Conservation (phyloP, 805 yeast species). For the Candida lessepsii region DNA sequence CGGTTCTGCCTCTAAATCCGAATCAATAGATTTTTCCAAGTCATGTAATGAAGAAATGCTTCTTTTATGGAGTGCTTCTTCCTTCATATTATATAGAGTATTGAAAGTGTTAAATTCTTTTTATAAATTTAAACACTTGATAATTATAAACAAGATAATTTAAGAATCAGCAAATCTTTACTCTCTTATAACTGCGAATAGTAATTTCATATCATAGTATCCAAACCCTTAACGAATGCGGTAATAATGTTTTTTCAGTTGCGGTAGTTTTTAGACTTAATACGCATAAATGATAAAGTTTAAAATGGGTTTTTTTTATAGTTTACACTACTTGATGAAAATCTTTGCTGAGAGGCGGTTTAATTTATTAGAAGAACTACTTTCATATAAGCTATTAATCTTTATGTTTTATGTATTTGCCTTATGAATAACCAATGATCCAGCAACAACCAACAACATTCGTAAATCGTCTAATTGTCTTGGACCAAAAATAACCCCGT, state of each 20-base stretch:
- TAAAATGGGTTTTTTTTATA: no score
- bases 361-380: no score
- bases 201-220: constrained; percentile 1
- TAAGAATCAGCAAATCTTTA: constrained; percentile 1
- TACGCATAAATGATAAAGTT: no score
- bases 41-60: constrained; percentile 12
- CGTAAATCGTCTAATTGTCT: no score
- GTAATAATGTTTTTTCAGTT: constrained; percentile 5
- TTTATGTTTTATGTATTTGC: no score
- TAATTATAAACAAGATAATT: not conserved
- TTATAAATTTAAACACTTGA: no score
- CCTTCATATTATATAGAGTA: constrained; percentile 1
- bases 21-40: constrained; percentile 6
- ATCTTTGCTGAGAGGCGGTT: no score
- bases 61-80: constrained; percentile 12
- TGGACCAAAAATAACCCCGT: not conserved
- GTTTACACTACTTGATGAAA: no score
- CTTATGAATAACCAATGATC: no score
- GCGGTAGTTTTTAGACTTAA: constrained; percentile 3
- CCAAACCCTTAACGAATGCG: constrained; percentile 4
- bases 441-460: no score
- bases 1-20: not conserved
- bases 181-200: constrained; percentile 2
- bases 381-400: no score
- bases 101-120: not conserved